A percentile compares a stretch with the other conserved stretches of the same genome.
Evolutionary conservation across 2,329 filamentous ascomycete genomes (phyloP).

Genomic region (Xylariaceae sp.): DNA sequence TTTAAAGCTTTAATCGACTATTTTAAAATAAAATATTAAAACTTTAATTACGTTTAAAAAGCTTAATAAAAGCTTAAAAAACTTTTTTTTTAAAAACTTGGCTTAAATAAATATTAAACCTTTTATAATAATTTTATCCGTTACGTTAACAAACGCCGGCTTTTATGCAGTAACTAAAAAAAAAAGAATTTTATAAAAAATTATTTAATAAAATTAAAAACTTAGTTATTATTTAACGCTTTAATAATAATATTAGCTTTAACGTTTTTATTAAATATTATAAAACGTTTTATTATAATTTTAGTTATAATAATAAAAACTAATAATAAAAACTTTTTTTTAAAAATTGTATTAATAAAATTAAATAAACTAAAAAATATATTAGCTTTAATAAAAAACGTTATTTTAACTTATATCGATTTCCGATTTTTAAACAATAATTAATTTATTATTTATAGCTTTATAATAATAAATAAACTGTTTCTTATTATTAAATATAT

Average conservation of each 20-base stretch:
- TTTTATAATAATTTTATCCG: no score
- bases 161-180: no score
- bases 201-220: no score
- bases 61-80: no score
- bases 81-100: no score
- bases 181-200: no score
- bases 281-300: background rate
- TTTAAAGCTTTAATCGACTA: no score
- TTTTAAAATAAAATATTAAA: no score
- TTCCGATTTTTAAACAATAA: background rate
- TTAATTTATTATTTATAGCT: background rate
- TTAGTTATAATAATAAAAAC: slow-evolving; percentile 1
- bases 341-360: no score
- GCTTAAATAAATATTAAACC: no score
- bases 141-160: no score
- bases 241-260: background rate
- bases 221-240: background rate
- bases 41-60: no score
- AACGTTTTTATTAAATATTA: slow-evolving; percentile 2
- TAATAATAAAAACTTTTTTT: background rate
- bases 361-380: background rate
- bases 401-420: background rate
- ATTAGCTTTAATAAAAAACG: background rate
- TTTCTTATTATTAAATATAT: background rate
- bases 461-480: background rate